Conservation (phyloP, 192 early-diverging fungal species). For the Obelidium mucronatum region DNA sequence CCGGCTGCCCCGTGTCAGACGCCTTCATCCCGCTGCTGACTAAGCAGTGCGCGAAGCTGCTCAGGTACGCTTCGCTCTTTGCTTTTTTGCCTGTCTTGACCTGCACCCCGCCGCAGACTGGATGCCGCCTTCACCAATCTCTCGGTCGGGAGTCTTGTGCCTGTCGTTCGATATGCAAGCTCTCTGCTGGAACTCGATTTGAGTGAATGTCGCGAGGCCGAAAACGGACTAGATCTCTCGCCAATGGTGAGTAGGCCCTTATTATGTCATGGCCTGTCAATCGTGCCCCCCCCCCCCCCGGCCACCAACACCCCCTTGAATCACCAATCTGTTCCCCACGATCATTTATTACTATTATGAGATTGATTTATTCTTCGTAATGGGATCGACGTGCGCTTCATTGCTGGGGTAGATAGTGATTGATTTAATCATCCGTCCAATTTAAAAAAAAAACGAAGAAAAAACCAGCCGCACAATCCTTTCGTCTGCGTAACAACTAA, state of each 20-base stretch:
- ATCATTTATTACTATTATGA: too few relatives aligned
- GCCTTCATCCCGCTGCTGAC: constrained; percentile 54
- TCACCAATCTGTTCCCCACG: too few relatives aligned
- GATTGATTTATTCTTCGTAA: too few relatives aligned
- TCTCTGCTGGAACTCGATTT: constrained; percentile 54
- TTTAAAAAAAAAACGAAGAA: too few relatives aligned
- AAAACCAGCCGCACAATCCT: too few relatives aligned
- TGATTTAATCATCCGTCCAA: too few relatives aligned
- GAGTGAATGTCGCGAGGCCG: constrained; percentile 50
- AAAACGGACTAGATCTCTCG: constrained; percentile 2
- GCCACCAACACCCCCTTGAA: too few relatives aligned
- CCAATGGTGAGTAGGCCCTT: constrained; percentile 2
- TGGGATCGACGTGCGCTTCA: too few relatives aligned
- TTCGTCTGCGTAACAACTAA: too few relatives aligned
- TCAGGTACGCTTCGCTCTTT: constrained; percentile 23
- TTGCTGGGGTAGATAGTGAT: too few relatives aligned
- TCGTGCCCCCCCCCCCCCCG: too few relatives aligned
- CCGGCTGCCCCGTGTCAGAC: constrained; percentile 62
- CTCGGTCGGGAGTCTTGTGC: constrained; percentile 48
- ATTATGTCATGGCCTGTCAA: too few relatives aligned
- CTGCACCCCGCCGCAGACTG: constrained; percentile 16
- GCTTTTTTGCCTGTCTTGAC: background rate
- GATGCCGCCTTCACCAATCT: constrained; percentile 61
- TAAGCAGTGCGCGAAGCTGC: constrained; percentile 47
- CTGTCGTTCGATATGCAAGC: constrained; percentile 46